Percentiles rank a stretch among this genome's conserved stretches.
Conservation (phyloP, 2,329 filamentous ascomycete genomes). For the Aspergillus sojae region DNA sequence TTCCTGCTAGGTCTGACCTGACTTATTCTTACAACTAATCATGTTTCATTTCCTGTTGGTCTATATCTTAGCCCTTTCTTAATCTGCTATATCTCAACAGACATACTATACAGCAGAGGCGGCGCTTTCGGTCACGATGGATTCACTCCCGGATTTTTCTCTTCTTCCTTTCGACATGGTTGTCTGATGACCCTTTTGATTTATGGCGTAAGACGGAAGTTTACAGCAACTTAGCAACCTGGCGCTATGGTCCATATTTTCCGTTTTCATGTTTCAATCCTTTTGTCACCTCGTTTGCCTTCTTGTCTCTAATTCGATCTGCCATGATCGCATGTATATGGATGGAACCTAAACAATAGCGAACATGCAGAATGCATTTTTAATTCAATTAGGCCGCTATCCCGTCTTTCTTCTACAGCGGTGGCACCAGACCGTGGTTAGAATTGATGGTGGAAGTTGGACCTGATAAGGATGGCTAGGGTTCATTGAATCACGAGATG, state of each 20-base stretch:
- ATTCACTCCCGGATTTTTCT: neutral
- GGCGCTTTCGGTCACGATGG: neutral
- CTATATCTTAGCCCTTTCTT: neutral
- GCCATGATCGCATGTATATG: slow-evolving; percentile 1
- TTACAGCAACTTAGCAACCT: neutral
- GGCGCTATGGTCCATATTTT: slow-evolving; percentile 1
- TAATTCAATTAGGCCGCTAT: neutral
- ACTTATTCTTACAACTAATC: neutral
- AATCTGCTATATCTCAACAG: neutral
- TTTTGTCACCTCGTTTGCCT: neutral
- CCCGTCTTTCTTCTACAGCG: neutral
- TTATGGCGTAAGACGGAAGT: slow-evolving; percentile 1
- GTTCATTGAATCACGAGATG: neutral
- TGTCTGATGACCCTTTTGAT: neutral
- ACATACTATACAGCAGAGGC: neutral
- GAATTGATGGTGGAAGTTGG: neutral
- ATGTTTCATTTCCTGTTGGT: neutral
- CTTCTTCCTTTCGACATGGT: neutral
- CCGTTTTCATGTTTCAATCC: neutral
- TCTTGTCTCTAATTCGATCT: slow-evolving; percentile 5
- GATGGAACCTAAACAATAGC: slow-evolving; percentile 1
- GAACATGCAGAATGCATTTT: neutral
- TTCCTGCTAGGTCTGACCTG: slow-evolving; percentile 55
- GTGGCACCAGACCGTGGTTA: neutral
- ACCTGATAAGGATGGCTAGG: neutral